Base-by-base conservation (phyloP, 176 grass and related monocot genomes). In the Saccharum spontaneum region DNA sequence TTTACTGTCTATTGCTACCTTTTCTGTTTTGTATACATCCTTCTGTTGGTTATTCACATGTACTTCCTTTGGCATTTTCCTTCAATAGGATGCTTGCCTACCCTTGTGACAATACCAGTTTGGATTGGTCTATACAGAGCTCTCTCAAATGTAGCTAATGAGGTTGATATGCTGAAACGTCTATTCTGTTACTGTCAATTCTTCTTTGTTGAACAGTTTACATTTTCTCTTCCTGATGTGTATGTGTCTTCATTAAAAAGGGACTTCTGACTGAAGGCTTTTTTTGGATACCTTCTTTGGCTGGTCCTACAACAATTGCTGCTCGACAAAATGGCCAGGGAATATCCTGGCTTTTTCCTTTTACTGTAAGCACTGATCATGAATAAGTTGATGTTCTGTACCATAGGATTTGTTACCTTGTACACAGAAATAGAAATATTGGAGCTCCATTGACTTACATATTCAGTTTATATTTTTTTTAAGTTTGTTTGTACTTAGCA, bases 281-380 rank as follows among this genome's bases (percentile, higher is more conserved):
- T 82, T 98, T 98, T 61, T 98, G 96, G 96, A 95, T 98, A 88
- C 96, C 96, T 92, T 98, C 96, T 89, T 94, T 98, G 91, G 87
- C 93, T 79, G 93, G 96, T 76, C 96, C 96, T 73, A 98, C 96
- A 77, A 95, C 93, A 87, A 87, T 95, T 85, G 86, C 65, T 78
- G 89, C 92, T 85, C 89, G 85, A 62, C 89, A 94, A 93, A 92
- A 55, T 87, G 96, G 96, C 36, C 85, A 85, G 49, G 96, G 93
- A 71, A 94, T 94, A 87, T 98, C 96, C 67, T 98, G 96, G n/a
- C 89, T 98, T 84, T 98, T 98, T 87, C 93, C 93, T 39, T 98
- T 95, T 71, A 85, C 77, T 54, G 96, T 98, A 92, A 95, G 88
- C 82, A 43, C 37, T n/a, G 15, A 74, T 26, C 23, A 31, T 49